A percentile compares a stretch with the other conserved stretches of the same genome.
Conservation (phyloP, 2,329 filamentous ascomycete genomes). For the Neoscytalidium dimidiatum region DNA sequence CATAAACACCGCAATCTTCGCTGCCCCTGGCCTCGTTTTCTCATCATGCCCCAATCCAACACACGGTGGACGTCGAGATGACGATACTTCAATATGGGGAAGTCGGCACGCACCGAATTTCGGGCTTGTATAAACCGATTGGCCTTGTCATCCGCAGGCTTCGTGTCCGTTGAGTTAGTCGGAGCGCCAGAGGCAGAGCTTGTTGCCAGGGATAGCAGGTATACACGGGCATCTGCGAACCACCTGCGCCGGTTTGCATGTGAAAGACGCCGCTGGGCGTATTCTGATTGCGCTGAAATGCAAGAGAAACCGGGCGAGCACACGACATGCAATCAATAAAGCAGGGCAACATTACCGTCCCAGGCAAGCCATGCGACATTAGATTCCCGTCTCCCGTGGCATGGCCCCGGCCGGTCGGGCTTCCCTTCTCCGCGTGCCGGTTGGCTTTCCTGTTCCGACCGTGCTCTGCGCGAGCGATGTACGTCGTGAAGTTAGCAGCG, state of each 20-base stretch:
- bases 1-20: background rate
- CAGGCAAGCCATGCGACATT: conserved; percentile 8
- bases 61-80: background rate
- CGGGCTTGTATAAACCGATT: background rate
- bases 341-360: background rate
- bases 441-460: conserved; percentile 2
- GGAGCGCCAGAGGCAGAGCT: background rate
- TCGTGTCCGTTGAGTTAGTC: background rate
- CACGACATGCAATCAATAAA: background rate
- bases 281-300: background rate
- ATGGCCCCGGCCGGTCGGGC: background rate
- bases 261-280: background rate
- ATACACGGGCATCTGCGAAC: background rate
- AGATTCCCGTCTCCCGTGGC: background rate
- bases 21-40: background rate
- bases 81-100: conserved; percentile 2
- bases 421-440: background rate
- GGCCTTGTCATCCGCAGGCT: background rate
- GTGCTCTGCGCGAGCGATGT: background rate
- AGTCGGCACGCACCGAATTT: background rate
- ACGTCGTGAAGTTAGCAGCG: background rate
- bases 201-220: background rate
- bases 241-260: background rate
- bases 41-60: background rate
- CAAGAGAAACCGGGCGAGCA: background rate